Evolutionary conservation across 306 rosid species (phyloP), one percentile per base, ranked within the genome.

Genomic region (Gastrolobium bilobum): DNA sequence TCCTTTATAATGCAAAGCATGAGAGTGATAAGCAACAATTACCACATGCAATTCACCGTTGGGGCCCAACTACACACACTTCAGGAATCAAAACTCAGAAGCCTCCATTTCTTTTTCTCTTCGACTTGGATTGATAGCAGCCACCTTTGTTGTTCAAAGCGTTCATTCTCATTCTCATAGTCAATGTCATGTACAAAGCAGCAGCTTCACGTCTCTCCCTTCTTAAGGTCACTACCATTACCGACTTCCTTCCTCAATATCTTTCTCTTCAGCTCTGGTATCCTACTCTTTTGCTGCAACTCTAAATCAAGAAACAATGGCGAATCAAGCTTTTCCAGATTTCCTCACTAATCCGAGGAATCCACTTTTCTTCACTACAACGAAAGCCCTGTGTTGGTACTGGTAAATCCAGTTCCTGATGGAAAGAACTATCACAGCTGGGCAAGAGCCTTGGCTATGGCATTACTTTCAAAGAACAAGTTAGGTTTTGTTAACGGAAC

Each of bases 161-260:
- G 46, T 50, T 76, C 62, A 26, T 8, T 30, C 14, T 47, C 70
- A 34, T 20, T 47, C 35, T 46, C 10, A 35, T n/a, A 10, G 4
- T 42, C 13, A 40, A 52, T 75, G 4, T 73, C 88, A 91, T 91
- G 97, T 87, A 80, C 59, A 82, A 86, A 82, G 76, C 81, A 33
- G 83, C 88, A 15, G 87, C 90, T 80, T 89, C 89, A 37, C 88
- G 92, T 67, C 80, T 89, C 71, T 29, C 84, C 79, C 79, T 87
- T 60, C 91, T 87, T 81, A 91, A 89, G 97, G 97, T 91, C 81
- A 71, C 79, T 46, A 31, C 4, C 75, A 14, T 33, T 67, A n/a
- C 31, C 71, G 15, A 38, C 47, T 78, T 62, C 8, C 30, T 56
- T 33, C 43, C 43, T 39, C 4, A n/a, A n/a, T n/a, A n/a, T n/a